phyloP scores from a whole-genome alignment of 2,329 filamentous ascomycete species.

The Anthostomella pinea region DNA sequence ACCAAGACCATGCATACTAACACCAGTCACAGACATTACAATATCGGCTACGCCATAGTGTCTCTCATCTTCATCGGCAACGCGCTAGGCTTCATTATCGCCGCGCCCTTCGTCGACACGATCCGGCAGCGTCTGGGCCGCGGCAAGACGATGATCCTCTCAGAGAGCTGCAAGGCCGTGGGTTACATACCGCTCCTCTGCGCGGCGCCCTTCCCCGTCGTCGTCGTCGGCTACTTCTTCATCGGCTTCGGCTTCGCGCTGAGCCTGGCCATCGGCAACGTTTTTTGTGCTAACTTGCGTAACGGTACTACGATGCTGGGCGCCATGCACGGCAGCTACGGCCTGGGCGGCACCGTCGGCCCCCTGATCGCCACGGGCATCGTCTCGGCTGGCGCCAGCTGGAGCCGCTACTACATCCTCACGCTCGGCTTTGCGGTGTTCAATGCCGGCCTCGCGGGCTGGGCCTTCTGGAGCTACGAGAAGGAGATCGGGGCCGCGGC shows the following conservation, averaged over 20 bases:
- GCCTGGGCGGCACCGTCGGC: conserved; percentile 62
- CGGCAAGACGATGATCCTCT: conserved; percentile 59
- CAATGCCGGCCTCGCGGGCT: conserved; percentile 58
- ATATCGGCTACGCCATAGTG: conserved; percentile 73
- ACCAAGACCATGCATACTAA: conserved; percentile 2
- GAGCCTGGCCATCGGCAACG: conserved; percentile 56
- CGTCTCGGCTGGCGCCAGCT: conserved; percentile 57
- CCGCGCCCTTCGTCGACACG: conserved; percentile 66
- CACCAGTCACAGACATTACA: conserved; percentile 51
- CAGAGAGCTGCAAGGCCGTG: conserved; percentile 53
- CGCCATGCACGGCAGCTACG: conserved; percentile 64
- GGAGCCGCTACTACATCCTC: conserved; percentile 73
- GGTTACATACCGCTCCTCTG: conserved; percentile 65
- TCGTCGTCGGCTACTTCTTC: conserved; percentile 68
- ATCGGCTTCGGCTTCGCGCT: conserved; percentile 58
- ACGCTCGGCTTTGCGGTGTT: conserved; percentile 55
- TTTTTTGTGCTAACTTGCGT: conserved; percentile 54
- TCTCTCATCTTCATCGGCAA: conserved; percentile 80
- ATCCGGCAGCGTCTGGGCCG: conserved; percentile 63
- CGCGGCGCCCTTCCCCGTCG: conserved; percentile 66
- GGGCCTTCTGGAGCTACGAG: conserved; percentile 70
- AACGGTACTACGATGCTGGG: conserved; percentile 57
- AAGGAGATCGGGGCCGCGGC: conserved; percentile 47
- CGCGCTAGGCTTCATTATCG: conserved; percentile 71
- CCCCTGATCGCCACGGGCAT: conserved; percentile 75